Evolutionary conservation across 805 yeast genomes (phyloP).

Genomic region (Starmerella tilneyi): DNA sequence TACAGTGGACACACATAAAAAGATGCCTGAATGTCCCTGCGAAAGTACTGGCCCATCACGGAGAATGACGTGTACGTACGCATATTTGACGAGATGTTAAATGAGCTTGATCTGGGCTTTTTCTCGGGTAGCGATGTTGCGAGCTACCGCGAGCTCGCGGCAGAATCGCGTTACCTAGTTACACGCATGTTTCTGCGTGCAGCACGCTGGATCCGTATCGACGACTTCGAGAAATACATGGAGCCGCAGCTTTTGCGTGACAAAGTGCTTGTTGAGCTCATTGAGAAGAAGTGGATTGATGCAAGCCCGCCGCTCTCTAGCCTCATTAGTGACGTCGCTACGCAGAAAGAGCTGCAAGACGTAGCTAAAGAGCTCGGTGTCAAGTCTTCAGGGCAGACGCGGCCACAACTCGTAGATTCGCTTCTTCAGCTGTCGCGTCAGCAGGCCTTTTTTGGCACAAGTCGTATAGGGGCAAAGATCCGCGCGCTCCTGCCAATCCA

Average conservation of each 20-base stretch:
- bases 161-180: slow-evolving; percentile 20
- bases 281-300: slow-evolving; percentile 15
- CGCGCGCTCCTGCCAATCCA: slow-evolving; percentile 2
- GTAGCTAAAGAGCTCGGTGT: slow-evolving; percentile 17
- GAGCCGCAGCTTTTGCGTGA: slow-evolving; percentile 17
- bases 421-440: slow-evolving; percentile 16
- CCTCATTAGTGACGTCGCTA: slow-evolving; percentile 20
- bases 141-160: slow-evolving; percentile 9
- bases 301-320: slow-evolving; percentile 12
- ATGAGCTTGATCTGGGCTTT: slow-evolving; percentile 20
- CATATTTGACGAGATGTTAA: slow-evolving; percentile 22
- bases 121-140: slow-evolving; percentile 6
- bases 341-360: slow-evolving; percentile 21
- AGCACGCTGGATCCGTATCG: slow-evolving; percentile 21
- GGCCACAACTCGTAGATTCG: slow-evolving; percentile 15
- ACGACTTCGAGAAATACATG: slow-evolving; percentile 25
- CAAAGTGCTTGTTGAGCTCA: slow-evolving; percentile 15
- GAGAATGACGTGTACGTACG: slow-evolving; percentile 24
- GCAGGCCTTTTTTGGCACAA: slow-evolving; percentile 18
- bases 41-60: slow-evolving; percentile 23
- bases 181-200: slow-evolving; percentile 23
- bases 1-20: background rate
- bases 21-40: slow-evolving; percentile 8
- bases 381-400: slow-evolving; percentile 5
- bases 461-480: slow-evolving; percentile 9